These are phyloP conservation scores for Knufia fluminis DNA, from an alignment of 2,329 filamentous ascomycete genomes.

Conservation along the genomic window DNA sequence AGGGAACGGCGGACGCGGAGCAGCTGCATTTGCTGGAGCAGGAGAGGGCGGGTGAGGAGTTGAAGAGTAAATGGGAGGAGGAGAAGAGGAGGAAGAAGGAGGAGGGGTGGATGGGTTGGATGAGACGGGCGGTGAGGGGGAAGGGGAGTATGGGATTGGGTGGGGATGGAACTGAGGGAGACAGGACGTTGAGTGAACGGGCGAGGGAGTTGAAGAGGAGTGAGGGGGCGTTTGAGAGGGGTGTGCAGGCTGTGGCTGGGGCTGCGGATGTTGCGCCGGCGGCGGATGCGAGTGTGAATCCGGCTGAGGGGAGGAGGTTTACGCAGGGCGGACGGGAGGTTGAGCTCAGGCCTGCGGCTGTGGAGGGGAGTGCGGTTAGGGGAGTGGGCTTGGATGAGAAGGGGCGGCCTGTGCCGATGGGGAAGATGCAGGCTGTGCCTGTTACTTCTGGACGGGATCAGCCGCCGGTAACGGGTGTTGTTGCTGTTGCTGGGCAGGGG, in stretches of 20 bases:
- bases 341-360: slow-evolving; percentile 10
- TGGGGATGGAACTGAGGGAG: too few species aligned
- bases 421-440: slow-evolving; percentile 13
- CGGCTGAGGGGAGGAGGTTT: slow-evolving; percentile 8
- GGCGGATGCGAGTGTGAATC: not conserved
- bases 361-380: slow-evolving; percentile 12
- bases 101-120: slow-evolving; percentile 24
- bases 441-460: too few species aligned
- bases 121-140: slow-evolving; percentile 15
- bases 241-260: too few species aligned
- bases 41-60: slow-evolving; percentile 35
- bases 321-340: slow-evolving; percentile 12
- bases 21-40: slow-evolving; percentile 37
- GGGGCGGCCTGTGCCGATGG: slow-evolving; percentile 20
- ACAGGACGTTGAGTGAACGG: slow-evolving; percentile 9
- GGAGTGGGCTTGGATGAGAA: slow-evolving; percentile 23
- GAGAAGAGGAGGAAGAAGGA: slow-evolving; percentile 32
- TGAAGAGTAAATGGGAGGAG: slow-evolving; percentile 35
- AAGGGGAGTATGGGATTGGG: slow-evolving; percentile 19
- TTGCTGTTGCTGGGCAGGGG: too few species aligned
- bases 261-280: too few species aligned
- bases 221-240: not conserved
- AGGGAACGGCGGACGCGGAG: slow-evolving; percentile 32
- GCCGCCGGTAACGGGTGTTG: too few species aligned
- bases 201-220: slow-evolving; percentile 1